Conservation (phyloP, 352 stramenopile genomes). For the Pythium aphanidermatum region DNA sequence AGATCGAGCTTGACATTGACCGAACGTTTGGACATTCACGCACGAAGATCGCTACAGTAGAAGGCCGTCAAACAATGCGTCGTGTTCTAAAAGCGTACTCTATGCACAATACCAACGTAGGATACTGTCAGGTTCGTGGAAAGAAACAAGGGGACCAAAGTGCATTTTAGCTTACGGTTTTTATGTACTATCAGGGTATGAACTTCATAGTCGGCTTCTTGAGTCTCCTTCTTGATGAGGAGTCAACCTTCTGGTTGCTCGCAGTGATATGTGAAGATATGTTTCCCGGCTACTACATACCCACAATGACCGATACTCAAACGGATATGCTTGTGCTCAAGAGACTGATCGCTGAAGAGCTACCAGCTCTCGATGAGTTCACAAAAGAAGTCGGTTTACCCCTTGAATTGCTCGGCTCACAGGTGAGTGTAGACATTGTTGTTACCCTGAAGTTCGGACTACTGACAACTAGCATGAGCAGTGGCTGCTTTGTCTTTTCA, state of each 20-base stretch:
- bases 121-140: conserved; percentile 72
- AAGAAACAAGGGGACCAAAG: neutral
- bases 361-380: conserved; percentile 71
- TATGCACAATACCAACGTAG: conserved; percentile 65
- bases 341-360: conserved; percentile 73
- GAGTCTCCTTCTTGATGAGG: conserved; percentile 74
- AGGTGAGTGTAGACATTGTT: conserved; percentile 19
- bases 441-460: too few species aligned
- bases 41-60: conserved; percentile 53
- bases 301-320: conserved; percentile 85
- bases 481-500: conserved; percentile 90
- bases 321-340: conserved; percentile 88
- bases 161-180: neutral
- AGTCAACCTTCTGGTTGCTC: conserved; percentile 86
- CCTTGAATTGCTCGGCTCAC: conserved; percentile 82
- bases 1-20: conserved; percentile 86
- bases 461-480: conserved; percentile 14
- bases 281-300: conserved; percentile 86
- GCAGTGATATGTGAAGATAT: conserved; percentile 87
- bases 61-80: conserved; percentile 42
- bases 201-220: conserved; percentile 90
- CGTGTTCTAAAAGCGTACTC: conserved; percentile 79
- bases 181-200: conserved; percentile 31
- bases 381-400: conserved; percentile 68
- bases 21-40: conserved; percentile 76